Evolutionary conservation across 805 yeast species (phyloP).

Genomic region (Saturnispora quitensis): DNA sequence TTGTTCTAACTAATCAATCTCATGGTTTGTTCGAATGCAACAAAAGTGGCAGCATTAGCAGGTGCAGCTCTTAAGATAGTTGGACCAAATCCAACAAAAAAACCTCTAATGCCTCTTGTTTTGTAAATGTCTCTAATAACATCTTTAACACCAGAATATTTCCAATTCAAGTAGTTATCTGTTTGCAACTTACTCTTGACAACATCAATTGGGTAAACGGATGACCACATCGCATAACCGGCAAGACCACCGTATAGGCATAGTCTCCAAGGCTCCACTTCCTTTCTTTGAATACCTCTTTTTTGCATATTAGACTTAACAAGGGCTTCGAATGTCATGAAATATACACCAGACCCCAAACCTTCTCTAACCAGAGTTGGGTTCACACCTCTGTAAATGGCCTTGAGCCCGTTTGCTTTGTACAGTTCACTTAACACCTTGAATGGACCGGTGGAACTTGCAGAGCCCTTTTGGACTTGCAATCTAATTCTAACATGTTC

Average conservation of each 20-base stretch:
- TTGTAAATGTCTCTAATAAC: slow-evolving; percentile 47
- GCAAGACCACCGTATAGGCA: slow-evolving; percentile 86
- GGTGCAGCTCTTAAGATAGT: slow-evolving; percentile 96
- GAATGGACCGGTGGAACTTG: slow-evolving; percentile 58
- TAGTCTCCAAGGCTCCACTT: slow-evolving; percentile 79
- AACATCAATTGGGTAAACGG: slow-evolving; percentile 83
- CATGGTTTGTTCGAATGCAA: slow-evolving; percentile 87
- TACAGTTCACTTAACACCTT: slow-evolving; percentile 58
- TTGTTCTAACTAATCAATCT: slow-evolving; percentile 36
- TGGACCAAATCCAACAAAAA: slow-evolving; percentile 86
- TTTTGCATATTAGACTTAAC: slow-evolving; percentile 54
- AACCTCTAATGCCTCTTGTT: slow-evolving; percentile 63
- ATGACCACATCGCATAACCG: slow-evolving; percentile 84
- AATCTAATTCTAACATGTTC: slow-evolving; percentile 91
- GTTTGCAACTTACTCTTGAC: slow-evolving; percentile 84
- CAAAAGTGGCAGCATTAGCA: slow-evolving; percentile 94
- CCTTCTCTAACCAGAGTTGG: slow-evolving; percentile 83
- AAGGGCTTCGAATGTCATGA: slow-evolving; percentile 83
- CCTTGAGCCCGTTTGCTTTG: slow-evolving; percentile 39
- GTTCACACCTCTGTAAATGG: slow-evolving; percentile 64
- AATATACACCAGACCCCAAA: slow-evolving; percentile 82
- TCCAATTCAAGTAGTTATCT: slow-evolving; percentile 52
- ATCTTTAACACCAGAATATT: slow-evolving; percentile 46
- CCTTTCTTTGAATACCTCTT: slow-evolving; percentile 44
- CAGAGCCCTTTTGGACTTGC: slow-evolving; percentile 62